phyloP scores from a whole-genome alignment of 2,329 filamentous ascomycete species.

The Fusarium sp. region DNA sequence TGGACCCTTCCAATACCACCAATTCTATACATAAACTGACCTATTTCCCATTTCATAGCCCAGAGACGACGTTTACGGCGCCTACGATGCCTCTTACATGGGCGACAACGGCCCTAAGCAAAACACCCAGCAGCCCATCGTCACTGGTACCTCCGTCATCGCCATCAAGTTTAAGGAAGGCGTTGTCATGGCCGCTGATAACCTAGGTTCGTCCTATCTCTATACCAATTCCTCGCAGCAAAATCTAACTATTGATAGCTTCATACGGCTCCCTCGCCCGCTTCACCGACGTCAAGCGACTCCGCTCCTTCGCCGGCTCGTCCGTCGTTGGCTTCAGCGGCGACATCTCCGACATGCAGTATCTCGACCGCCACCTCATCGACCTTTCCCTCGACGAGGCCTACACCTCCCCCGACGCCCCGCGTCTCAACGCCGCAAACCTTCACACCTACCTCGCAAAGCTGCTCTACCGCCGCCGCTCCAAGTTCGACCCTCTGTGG shows the following conservation, averaged over 20 bases:
- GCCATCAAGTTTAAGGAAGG: slow-evolving; percentile 97
- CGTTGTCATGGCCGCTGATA: slow-evolving; percentile 97
- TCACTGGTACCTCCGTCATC: slow-evolving; percentile 96
- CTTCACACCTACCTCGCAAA: slow-evolving; percentile 97
- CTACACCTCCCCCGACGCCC: slow-evolving; percentile 70
- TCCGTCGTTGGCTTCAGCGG: slow-evolving; percentile 94
- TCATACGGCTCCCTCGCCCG: slow-evolving; percentile 97
- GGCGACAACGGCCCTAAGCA: slow-evolving; percentile 79
- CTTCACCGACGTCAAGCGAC: slow-evolving; percentile 96
- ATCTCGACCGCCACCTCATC: slow-evolving; percentile 91
- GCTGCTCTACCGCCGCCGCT: slow-evolving; percentile 94
- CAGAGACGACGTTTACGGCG: slow-evolving; percentile 95
- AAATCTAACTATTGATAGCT: slow-evolving; percentile 65
- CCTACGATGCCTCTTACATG: slow-evolving; percentile 91
- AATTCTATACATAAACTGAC: slow-evolving; percentile 15
- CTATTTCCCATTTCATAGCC: slow-evolving; percentile 71
- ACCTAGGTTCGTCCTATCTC: slow-evolving; percentile 77
- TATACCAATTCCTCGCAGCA: background rate
- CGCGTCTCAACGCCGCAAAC: slow-evolving; percentile 86
- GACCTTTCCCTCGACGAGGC: slow-evolving; percentile 91
- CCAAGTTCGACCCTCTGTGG: slow-evolving; percentile 97
- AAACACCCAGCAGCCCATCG: slow-evolving; percentile 92
- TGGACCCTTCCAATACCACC: background rate
- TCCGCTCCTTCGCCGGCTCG: slow-evolving; percentile 87
- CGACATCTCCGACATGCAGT: slow-evolving; percentile 99